These are phyloP conservation scores for Colletotrichum musae DNA, from an alignment of 2,329 filamentous ascomycete genomes.

Conservation along the genomic window DNA sequence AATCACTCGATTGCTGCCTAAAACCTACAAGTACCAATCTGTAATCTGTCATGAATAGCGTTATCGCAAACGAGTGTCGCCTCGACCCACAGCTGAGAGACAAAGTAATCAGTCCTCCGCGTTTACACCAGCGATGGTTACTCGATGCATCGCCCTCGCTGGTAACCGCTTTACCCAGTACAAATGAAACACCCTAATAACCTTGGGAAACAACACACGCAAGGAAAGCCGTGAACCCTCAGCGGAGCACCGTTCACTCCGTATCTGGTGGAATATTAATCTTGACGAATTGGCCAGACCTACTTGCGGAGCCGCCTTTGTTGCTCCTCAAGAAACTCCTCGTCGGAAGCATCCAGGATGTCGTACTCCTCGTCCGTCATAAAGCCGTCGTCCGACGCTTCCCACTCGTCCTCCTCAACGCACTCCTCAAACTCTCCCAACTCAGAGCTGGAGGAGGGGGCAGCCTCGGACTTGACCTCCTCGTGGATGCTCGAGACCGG, in stretches of 20 bases:
- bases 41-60: constrained; percentile 38
- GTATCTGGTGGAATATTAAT: constrained; percentile 19
- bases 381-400: constrained; percentile 80
- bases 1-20: constrained; percentile 35
- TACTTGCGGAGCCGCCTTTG: constrained; percentile 60
- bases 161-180: constrained; percentile 23
- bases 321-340: constrained; percentile 79
- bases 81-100: constrained; percentile 31
- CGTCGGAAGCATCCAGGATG: constrained; percentile 93
- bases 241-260: constrained; percentile 36
- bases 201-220: constrained; percentile 29
- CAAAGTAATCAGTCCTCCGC: constrained; percentile 20
- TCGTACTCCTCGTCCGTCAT: constrained; percentile 99
- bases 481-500: constrained; percentile 85
- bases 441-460: constrained; percentile 58
- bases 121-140: constrained; percentile 7
- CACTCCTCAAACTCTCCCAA: constrained; percentile 68
- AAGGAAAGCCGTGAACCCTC: constrained; percentile 35
- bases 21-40: constrained; percentile 42
- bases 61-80: constrained; percentile 35
- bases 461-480: constrained; percentile 65
- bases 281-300: constrained; percentile 16
- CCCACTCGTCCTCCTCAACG: constrained; percentile 72
- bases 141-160: not conserved
- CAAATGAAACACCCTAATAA: constrained; percentile 33